phyloP scores from a whole-genome alignment of 78 protist genomes.

The Dictyostelium firmibasis region DNA sequence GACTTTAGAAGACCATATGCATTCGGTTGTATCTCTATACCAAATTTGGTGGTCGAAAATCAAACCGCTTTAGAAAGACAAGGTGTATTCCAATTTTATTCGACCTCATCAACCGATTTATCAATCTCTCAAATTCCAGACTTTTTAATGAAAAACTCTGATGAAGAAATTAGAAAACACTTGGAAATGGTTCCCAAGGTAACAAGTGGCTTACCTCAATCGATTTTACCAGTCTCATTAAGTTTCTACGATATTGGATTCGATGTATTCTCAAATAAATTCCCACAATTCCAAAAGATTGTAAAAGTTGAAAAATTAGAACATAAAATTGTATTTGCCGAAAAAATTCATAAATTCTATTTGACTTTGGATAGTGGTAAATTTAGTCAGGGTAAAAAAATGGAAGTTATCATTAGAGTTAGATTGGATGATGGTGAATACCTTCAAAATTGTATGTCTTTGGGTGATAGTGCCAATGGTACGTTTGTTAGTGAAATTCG shows the following conservation, averaged over 20 bases:
- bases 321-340: conserved; percentile 31
- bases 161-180: conserved; percentile 60
- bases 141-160: conserved; percentile 7
- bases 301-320: conserved; percentile 34
- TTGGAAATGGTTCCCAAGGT: conserved; percentile 37
- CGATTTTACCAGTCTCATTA: conserved; percentile 1
- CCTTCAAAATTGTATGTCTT: conserved; percentile 27
- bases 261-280: conserved; percentile 4
- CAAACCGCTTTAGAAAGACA: conserved; percentile 16
- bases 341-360: conserved; percentile 23
- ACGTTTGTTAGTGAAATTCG: conserved; percentile 8
- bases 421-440: conserved; percentile 54
- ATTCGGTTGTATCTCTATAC: not conserved
- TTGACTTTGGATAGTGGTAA: conserved; percentile 58
- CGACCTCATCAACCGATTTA: not conserved
- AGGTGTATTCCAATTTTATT: not conserved
- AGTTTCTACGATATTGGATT: conserved; percentile 35
- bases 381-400: conserved; percentile 42
- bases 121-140: conserved; percentile 37
- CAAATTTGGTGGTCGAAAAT: conserved; percentile 1
- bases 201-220: conserved; percentile 10
- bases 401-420: conserved; percentile 22
- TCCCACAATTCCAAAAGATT: not conserved
- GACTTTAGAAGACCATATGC: conserved; percentile 62
- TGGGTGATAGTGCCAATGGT: not conserved